Percentiles rank a stretch among this genome's conserved stretches.
These are phyloP conservation scores for Mycena albidolilacea DNA, from an alignment of 768 basidiomycete species.

Conservation along the genomic window DNA sequence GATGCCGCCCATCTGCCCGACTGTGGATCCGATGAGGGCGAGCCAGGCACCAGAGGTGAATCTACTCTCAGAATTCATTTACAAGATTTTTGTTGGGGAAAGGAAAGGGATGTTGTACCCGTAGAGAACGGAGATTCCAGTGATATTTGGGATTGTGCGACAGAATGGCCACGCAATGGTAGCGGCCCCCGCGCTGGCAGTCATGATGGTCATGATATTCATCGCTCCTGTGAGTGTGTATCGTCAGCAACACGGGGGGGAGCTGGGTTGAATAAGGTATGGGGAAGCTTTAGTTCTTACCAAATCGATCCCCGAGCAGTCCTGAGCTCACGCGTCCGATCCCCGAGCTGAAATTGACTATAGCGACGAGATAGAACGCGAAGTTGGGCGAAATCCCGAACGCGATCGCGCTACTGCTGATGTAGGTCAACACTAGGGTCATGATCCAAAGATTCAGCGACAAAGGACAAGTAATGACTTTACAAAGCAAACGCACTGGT, in stretches of 20 bases:
- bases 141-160: slow-evolving; percentile 12
- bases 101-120: slow-evolving; percentile 1
- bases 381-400: slow-evolving; percentile 43
- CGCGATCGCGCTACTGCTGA: slow-evolving; percentile 36
- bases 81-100: background rate
- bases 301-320: slow-evolving; percentile 56
- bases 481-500: slow-evolving; percentile 40
- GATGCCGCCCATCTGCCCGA: slow-evolving; percentile 56
- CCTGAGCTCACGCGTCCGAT: slow-evolving; percentile 62
- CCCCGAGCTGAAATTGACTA: slow-evolving; percentile 62
- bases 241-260: too few species aligned
- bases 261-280: background rate
- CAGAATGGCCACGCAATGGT: slow-evolving; percentile 28
- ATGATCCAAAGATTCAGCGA: too few species aligned
- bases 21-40: slow-evolving; percentile 52
- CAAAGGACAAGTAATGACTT: background rate
- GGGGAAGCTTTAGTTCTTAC: slow-evolving; percentile 36
- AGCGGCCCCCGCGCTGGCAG: background rate
- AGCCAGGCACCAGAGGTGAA: slow-evolving; percentile 60
- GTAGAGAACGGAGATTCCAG: slow-evolving; percentile 8
- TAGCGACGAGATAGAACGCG: slow-evolving; percentile 58
- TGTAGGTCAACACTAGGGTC: slow-evolving; percentile 41
- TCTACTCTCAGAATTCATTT: background rate
- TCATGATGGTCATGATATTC: slow-evolving; percentile 18
- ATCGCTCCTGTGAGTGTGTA: slow-evolving; percentile 1